These are phyloP conservation scores for Chaetomium olivaceum DNA, from an alignment of 2,329 filamentous ascomycete genomes.

Conservation along the genomic window DNA sequence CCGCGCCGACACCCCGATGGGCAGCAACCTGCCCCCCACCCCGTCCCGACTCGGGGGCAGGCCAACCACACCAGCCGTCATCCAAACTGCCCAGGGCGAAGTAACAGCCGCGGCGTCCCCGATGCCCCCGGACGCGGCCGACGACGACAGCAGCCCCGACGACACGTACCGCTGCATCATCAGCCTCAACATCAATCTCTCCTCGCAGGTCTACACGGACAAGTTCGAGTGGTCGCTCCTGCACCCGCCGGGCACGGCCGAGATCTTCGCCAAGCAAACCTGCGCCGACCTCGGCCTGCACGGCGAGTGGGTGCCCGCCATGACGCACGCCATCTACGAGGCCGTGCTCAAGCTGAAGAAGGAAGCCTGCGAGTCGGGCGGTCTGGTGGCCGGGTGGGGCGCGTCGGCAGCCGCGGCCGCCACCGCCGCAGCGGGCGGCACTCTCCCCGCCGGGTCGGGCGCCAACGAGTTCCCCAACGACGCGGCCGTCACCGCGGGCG, in stretches of 20 bases:
- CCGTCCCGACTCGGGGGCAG: slow-evolving; percentile 27
- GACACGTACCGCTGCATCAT: slow-evolving; percentile 95
- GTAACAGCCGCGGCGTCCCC: slow-evolving; percentile 71
- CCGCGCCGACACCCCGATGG: slow-evolving; percentile 59
- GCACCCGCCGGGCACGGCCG: slow-evolving; percentile 86
- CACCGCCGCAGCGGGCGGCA: slow-evolving; percentile 40
- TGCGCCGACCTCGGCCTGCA: slow-evolving; percentile 87
- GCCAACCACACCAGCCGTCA: slow-evolving; percentile 24
- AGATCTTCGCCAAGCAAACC: slow-evolving; percentile 88
- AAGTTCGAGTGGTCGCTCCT: slow-evolving; percentile 97
- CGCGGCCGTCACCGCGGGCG: slow-evolving; percentile 55
- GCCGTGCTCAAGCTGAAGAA: slow-evolving; percentile 91
- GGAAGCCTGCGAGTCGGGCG: slow-evolving; percentile 90
- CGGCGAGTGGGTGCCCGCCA: slow-evolving; percentile 90
- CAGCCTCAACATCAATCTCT: slow-evolving; percentile 84
- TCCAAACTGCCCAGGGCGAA: slow-evolving; percentile 39
- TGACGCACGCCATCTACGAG: slow-evolving; percentile 97
- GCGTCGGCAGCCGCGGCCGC: slow-evolving; percentile 35
- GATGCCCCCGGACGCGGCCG: slow-evolving; percentile 54
- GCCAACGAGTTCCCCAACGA: slow-evolving; percentile 79
- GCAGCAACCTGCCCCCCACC: slow-evolving; percentile 55
- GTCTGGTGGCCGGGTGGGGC: slow-evolving; percentile 73
- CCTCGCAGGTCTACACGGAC: slow-evolving; percentile 90
- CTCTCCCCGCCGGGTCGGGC: slow-evolving; percentile 49
- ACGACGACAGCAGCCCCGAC: slow-evolving; percentile 81